Evolutionary conservation across 176 grass and related monocot genomes (phyloP).

Genomic region (Sorghum bicolor): DNA sequence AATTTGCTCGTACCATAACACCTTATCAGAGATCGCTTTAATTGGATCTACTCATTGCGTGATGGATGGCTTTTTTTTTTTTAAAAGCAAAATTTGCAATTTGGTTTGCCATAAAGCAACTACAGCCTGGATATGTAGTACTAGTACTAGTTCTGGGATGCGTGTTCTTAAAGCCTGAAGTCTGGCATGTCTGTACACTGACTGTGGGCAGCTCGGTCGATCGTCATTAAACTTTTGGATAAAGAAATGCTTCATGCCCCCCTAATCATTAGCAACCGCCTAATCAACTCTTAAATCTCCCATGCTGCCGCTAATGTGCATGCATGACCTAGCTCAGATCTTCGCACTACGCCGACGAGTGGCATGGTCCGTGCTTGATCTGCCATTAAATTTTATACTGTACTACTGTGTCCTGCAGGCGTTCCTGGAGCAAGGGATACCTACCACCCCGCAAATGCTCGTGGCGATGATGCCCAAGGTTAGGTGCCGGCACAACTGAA

Average conservation of each 20-base stretch:
- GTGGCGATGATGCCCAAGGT: slow-evolving; percentile 86
- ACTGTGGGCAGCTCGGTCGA: neutral
- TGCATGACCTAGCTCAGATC: neutral
- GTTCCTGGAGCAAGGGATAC: slow-evolving; percentile 94
- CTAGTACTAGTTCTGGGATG: neutral
- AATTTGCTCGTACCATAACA: neutral
- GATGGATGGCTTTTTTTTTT: neutral
- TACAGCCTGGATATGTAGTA: slow-evolving; percentile 3
- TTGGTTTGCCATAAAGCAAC: neutral
- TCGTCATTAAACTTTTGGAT: slow-evolving; percentile 4
- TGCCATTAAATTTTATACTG: neutral
- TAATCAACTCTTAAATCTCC: neutral
- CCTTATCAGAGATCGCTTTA: neutral
- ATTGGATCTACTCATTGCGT: neutral
- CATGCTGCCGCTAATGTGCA: neutral
- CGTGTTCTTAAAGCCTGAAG: slow-evolving; percentile 26
- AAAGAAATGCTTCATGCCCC: slow-evolving; percentile 33
- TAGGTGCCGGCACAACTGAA: slow-evolving; percentile 16
- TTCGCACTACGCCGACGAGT: neutral
- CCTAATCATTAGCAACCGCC: slow-evolving; percentile 5
- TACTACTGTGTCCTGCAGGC: slow-evolving; percentile 47
- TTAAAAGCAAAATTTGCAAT: neutral
- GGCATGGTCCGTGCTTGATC: neutral
- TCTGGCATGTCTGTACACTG: slow-evolving; percentile 22
- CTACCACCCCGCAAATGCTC: slow-evolving; percentile 68